Conservation (phyloP, 225 moss, liverwort and hornwort species). For the Thuidium tamariscinum region DNA sequence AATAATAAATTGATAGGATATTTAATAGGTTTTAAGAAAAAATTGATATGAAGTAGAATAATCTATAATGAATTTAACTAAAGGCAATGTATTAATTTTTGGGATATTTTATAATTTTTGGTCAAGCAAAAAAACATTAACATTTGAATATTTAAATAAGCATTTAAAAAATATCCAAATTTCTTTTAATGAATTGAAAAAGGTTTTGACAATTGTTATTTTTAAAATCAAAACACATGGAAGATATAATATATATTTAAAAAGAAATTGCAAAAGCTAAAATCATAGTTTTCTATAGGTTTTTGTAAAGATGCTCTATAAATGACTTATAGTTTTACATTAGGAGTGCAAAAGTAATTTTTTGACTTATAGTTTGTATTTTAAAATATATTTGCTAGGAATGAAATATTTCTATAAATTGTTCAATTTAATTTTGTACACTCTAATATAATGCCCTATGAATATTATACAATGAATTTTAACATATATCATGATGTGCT, state of each 20-base stretch:
- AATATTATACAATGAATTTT: too few species aligned
- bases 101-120: not conserved
- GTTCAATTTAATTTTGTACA: not conserved
- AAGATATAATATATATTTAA: not conserved
- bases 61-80: not conserved
- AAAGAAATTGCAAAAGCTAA: not conserved
- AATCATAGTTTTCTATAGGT: not conserved
- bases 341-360: not conserved
- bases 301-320: not conserved
- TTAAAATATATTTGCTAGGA: not conserved
- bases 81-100: accelerated
- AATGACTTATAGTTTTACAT: not conserved
- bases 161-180: not conserved
- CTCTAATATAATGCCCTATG: too few species aligned
- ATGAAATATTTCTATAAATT: too few species aligned
- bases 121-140: not conserved
- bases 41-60: too few species aligned
- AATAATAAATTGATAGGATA: not conserved
- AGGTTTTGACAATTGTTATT: not conserved
- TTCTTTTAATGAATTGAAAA: not conserved
- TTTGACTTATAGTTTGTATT: not conserved
- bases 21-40: too few species aligned
- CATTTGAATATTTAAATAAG: not conserved
- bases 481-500: accelerated
- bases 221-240: too few species aligned